A percentile compares a stretch with the other conserved stretches of the same genome.
These are phyloP conservation scores for Pseudopithomyces maydicus DNA, from an alignment of 2,329 filamentous ascomycete genomes.

Conservation along the genomic window DNA sequence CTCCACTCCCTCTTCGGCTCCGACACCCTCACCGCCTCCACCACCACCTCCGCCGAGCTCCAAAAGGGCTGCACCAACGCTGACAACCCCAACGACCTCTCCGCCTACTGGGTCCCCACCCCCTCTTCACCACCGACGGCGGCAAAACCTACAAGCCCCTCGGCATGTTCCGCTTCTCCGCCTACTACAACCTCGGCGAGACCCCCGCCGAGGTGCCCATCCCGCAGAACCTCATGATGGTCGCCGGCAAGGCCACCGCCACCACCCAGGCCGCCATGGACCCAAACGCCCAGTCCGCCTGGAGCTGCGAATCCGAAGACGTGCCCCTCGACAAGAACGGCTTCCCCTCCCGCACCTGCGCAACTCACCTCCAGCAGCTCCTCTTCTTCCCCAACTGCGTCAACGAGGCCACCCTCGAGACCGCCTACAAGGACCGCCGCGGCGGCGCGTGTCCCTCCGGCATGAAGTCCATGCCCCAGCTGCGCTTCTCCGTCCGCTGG, in stretches of 20 bases:
- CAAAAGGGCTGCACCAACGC: conserved; percentile 52
- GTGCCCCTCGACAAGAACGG: conserved; percentile 27
- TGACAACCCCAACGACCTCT: conserved; percentile 55
- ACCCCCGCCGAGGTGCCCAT: conserved; percentile 52
- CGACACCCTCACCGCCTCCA: conserved; percentile 48
- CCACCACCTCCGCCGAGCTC: conserved; percentile 45
- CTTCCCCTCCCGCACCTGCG: conserved; percentile 46
- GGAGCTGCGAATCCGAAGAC: conserved; percentile 36
- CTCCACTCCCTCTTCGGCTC: conserved; percentile 54
- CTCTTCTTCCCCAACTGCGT: conserved; percentile 54
- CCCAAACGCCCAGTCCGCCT: conserved; percentile 27
- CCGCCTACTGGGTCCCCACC: conserved; percentile 54
- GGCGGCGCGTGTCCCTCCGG: conserved; percentile 47
- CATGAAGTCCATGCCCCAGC: conserved; percentile 54
- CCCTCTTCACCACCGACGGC: conserved; percentile 46
- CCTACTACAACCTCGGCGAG: conserved; percentile 53
- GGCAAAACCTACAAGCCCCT: conserved; percentile 41
- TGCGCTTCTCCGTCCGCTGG: conserved; percentile 56
- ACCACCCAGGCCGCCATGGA: conserved; percentile 27
- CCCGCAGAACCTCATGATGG: conserved; percentile 50
- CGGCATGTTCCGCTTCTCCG: conserved; percentile 48
- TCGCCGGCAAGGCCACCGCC: conserved; percentile 49
- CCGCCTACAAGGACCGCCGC: conserved; percentile 41
- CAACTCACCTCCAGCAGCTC: conserved; percentile 52
- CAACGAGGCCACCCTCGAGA: conserved; percentile 42